phyloP scores from a whole-genome alignment of 345 rosid species.

The Tarenaya hassleriana region DNA sequence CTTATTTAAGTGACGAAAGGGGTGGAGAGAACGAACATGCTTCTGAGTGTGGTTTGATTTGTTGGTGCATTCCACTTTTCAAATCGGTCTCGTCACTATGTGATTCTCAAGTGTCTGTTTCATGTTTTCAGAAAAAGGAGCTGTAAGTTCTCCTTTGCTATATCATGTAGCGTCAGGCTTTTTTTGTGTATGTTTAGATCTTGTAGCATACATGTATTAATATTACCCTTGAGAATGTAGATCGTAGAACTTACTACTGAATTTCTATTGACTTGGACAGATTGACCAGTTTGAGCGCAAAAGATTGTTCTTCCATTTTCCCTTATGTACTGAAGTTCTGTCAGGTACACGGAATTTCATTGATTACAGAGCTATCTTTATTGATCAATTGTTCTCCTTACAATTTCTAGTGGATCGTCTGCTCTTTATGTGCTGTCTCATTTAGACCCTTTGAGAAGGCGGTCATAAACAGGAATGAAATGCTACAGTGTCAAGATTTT shows the following conservation, averaged over 20 bases:
- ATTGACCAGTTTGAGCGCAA: slow-evolving; percentile 43
- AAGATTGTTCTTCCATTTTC: slow-evolving; percentile 57
- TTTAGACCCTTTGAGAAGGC: slow-evolving; percentile 5
- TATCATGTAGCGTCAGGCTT: slow-evolving; percentile 1
- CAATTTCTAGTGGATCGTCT: slow-evolving; percentile 1
- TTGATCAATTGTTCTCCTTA: slow-evolving; percentile 11
- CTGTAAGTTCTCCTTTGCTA: slow-evolving; percentile 47
- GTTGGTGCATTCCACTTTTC: slow-evolving; percentile 79
- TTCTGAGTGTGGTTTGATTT: slow-evolving; percentile 37
- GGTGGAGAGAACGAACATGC: slow-evolving; percentile 38
- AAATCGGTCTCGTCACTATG: slow-evolving; percentile 59
- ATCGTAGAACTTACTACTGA: neutral
- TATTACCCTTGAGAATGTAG: slow-evolving; percentile 14
- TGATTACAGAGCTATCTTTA: slow-evolving; percentile 8
- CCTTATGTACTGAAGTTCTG: slow-evolving; percentile 57
- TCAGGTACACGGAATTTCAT: slow-evolving; percentile 45
- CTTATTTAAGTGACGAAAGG: slow-evolving; percentile 46
- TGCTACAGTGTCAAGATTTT: slow-evolving; percentile 7
- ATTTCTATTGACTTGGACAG: slow-evolving; percentile 33
- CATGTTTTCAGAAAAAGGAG: slow-evolving; percentile 35
- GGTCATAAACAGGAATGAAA: slow-evolving; percentile 15
- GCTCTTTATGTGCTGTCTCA: slow-evolving; percentile 6
- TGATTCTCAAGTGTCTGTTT: slow-evolving; percentile 37
- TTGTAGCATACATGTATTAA: slow-evolving; percentile 13
- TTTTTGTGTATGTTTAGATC: slow-evolving; percentile 7